Conservation (phyloP, 768 basidiomycete genomes). For the Amanita pallidorosea region DNA sequence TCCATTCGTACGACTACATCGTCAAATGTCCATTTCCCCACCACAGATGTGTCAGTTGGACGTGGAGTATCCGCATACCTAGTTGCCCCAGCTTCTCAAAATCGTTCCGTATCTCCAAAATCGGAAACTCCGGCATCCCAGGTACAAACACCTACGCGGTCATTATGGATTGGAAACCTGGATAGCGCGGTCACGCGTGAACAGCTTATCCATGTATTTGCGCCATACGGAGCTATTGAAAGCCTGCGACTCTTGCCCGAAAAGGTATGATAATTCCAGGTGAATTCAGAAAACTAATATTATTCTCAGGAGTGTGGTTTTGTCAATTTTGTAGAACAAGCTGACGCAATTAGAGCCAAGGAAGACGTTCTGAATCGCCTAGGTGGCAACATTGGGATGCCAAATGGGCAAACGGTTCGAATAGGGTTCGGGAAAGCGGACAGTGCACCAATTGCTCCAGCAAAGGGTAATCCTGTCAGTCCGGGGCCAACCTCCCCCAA, state of each 20-base stretch:
- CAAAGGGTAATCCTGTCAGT: conserved; percentile 60
- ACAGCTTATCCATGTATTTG: conserved; percentile 91
- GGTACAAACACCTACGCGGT: conserved; percentile 88
- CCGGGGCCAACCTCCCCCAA: conserved; percentile 59
- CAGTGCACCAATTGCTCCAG: conserved; percentile 85
- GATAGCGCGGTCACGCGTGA: conserved; percentile 92
- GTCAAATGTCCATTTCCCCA: conserved; percentile 60
- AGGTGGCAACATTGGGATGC: conserved; percentile 89
- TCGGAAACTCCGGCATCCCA: conserved; percentile 61
- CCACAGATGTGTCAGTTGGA: conserved; percentile 39
- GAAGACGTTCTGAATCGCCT: conserved; percentile 95
- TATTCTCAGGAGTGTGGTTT: conserved; percentile 85
- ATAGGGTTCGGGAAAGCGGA: conserved; percentile 99
- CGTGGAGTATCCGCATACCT: conserved; percentile 57
- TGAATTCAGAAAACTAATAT: conserved; percentile 4
- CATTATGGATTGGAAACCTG: conserved; percentile 96
- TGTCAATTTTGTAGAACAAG: conserved; percentile 94
- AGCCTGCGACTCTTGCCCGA: conserved; percentile 90
- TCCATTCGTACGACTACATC: conserved; percentile 34
- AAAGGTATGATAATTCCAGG: conserved; percentile 49
- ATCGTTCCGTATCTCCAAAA: conserved; percentile 77
- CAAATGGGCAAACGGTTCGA: conserved; percentile 91
- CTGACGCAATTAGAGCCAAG: conserved; percentile 94
- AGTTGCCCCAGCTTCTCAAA: conserved; percentile 54
- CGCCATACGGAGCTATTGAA: conserved; percentile 95